Conservation (phyloP, 345 rosid genomes). For the Xanthoceras sorbifolium region DNA sequence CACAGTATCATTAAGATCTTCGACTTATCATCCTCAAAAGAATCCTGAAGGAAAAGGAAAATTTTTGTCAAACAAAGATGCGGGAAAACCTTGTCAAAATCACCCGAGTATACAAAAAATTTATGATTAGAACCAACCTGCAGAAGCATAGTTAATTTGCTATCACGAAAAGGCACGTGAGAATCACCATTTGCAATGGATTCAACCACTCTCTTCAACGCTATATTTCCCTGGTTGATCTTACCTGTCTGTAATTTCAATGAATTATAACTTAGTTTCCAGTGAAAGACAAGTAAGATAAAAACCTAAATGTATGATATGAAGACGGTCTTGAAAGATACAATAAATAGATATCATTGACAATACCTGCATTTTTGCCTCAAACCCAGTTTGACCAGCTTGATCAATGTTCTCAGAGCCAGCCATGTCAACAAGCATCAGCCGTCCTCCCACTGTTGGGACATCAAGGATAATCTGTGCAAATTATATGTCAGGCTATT, state of each 20-base stretch:
- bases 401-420: conserved; percentile 98
- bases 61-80: background rate
- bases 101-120: conserved; percentile 1
- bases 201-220: conserved; percentile 93
- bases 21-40: conserved; percentile 94
- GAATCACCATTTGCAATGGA: conserved; percentile 99
- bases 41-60: conserved; percentile 57
- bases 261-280: conserved; percentile 16
- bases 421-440: conserved; percentile 99
- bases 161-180: conserved; percentile 97
- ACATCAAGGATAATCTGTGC: conserved; percentile 89
- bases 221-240: conserved; percentile 95
- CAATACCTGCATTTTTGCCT: conserved; percentile 95
- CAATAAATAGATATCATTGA: background rate
- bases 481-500: background rate
- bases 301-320: background rate
- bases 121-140: conserved; percentile 50
- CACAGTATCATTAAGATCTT: conserved; percentile 94
- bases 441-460: conserved; percentile 92
- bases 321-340: background rate
- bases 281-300: background rate
- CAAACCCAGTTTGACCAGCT: conserved; percentile 91
- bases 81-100: background rate
- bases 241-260: conserved; percentile 74
- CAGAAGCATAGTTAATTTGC: conserved; percentile 92